Evolutionary conservation across 495 filamentous ascomycete species (phyloP), one percentile per base, ranked within the genome.

Genomic region (Xylaria grammica): DNA sequence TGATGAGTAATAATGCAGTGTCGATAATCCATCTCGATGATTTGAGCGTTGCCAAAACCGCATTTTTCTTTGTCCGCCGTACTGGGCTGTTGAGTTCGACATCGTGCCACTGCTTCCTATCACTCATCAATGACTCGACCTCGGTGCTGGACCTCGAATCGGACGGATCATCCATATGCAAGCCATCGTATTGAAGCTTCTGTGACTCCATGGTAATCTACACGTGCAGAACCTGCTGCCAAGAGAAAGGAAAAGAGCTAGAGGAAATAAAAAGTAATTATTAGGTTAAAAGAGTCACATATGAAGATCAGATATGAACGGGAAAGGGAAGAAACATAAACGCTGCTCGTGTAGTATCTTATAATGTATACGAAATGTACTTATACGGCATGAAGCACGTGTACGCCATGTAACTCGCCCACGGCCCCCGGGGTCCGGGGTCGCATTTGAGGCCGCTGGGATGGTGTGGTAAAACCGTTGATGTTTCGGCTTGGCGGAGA

Each of bases 141-240:
- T 78, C 78, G 57, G 78, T 80, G 69, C 68, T 77, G 20, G 78
- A 80, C 24, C 76, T 66, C 34, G 71, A 67, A 40, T 71, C 75
- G 26, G 72, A 71, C 34, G 75, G 68, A 42, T 77, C 70, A 22
- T 75, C 75, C 26, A 63, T 52, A 19, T 70, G 67, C 17, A 77
- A 40, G 45, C 65, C 68, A 11, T 66, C 66, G 65, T 78, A 78
- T 45, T 72, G 67, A 61, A 67, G 54, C 24, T 68, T 69, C 29
- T 69, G 63, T n/a, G 76, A 71, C 40, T 76, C 76, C 76, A 78
- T 78, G 53, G 62, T 74, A 63, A 59, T 71, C 61, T 65, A 67
- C 53, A 67, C 63, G 24, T 4, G 57, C 42, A 50, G 45, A 29
- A n/a, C 57, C 57, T 15, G 57, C 57, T 60, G 57, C 57, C 45